Conservation (phyloP, 2,329 filamentous ascomycete species). For the Aspergillus pseudoglaucus region DNA sequence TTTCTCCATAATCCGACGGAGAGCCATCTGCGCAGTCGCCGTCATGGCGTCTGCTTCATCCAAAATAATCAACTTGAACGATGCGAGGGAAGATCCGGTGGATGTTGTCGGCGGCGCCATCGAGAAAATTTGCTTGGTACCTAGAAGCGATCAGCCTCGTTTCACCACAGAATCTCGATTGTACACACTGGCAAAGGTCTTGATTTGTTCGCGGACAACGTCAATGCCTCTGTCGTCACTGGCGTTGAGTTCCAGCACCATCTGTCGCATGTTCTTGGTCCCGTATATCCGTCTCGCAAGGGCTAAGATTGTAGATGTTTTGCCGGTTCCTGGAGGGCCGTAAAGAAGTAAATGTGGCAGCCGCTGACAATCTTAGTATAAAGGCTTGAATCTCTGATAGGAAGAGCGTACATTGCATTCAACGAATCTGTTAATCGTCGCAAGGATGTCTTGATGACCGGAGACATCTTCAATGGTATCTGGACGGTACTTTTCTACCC, state of each 20-base stretch:
- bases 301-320: conserved; percentile 93
- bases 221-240: conserved; percentile 97
- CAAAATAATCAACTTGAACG: conserved; percentile 92
- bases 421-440: conserved; percentile 96
- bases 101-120: conserved; percentile 44
- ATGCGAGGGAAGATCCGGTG: conserved; percentile 51
- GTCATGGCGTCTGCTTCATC: conserved; percentile 99
- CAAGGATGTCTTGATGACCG: conserved; percentile 92
- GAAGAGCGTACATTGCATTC: conserved; percentile 64
- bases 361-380: conserved; percentile 42
- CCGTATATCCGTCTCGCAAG: conserved; percentile 92
- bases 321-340: conserved; percentile 91
- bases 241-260: conserved; percentile 96
- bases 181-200: conserved; percentile 77
- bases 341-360: conserved; percentile 95
- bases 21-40: conserved; percentile 94
- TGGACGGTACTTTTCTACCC: conserved; percentile 96
- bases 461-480: conserved; percentile 85
- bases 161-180: not conserved
- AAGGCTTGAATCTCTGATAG: not conserved
- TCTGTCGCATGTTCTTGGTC: conserved; percentile 84
- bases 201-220: conserved; percentile 97
- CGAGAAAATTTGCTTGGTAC: conserved; percentile 94
- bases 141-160: conserved; percentile 15
- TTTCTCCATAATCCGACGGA: conserved; percentile 97